Conservation (phyloP, 163 green algal species). For the Scenedesmus sp. region DNA sequence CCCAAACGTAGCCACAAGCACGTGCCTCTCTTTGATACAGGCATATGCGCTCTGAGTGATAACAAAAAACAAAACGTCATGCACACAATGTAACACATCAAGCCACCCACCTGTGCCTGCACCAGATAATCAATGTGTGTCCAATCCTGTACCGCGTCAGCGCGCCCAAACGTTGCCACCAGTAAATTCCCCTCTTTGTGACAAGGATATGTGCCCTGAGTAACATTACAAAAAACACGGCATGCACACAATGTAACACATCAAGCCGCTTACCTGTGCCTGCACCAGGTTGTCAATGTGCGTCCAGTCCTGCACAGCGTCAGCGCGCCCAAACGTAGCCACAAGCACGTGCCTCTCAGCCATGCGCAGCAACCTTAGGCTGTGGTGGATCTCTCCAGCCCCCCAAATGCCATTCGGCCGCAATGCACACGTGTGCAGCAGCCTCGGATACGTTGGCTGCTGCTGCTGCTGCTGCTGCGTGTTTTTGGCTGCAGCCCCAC, state of each 20-base stretch:
- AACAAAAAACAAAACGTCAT: background rate
- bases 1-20: background rate
- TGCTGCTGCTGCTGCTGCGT: background rate
- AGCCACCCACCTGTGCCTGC: no score
- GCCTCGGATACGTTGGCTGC: background rate
- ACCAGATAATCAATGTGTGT: no score
- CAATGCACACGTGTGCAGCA: conserved; percentile 12
- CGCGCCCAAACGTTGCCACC: no score
- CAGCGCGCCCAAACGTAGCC: background rate
- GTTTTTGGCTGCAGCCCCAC: background rate
- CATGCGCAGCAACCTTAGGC: background rate
- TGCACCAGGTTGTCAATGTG: conserved; percentile 22
- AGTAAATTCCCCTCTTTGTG: background rate
- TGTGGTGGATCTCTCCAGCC: background rate
- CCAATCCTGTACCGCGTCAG: no score
- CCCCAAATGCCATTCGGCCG: conserved; percentile 3
- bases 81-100: background rate
- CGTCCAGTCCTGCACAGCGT: conserved; percentile 16
- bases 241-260: background rate
- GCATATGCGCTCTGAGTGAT: no score
- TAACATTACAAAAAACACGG: background rate
- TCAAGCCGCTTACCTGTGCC: background rate
- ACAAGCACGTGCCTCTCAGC: background rate
- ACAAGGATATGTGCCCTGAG: no score
- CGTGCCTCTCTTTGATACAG: background rate